These are phyloP conservation scores for Suhomyces pyralidae DNA, from an alignment of 805 yeast genomes.

Conservation along the genomic window DNA sequence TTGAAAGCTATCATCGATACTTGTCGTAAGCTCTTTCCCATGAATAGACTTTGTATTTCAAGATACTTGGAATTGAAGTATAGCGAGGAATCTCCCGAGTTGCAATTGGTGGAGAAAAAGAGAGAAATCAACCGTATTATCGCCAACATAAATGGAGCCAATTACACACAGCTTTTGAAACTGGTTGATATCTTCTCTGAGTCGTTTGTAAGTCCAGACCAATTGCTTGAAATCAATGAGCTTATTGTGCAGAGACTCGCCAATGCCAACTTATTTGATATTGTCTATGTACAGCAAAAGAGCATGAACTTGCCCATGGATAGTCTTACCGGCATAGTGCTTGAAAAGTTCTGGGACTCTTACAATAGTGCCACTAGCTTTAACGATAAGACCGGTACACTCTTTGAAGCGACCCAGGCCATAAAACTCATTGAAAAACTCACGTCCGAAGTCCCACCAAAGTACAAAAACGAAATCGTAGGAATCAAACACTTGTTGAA, in stretches of 20 bases:
- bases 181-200: slow-evolving; percentile 2
- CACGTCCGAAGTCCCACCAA: not conserved
- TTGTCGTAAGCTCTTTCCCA: slow-evolving; percentile 33
- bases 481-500: slow-evolving; percentile 34
- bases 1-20: slow-evolving; percentile 23
- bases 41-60: slow-evolving; percentile 31
- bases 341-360: slow-evolving; percentile 34
- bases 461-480: slow-evolving; percentile 10
- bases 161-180: slow-evolving; percentile 7
- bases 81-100: not conserved
- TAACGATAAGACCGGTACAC: slow-evolving; percentile 32
- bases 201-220: slow-evolving; percentile 16
- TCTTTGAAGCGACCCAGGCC: slow-evolving; percentile 25
- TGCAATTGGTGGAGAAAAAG: not conserved
- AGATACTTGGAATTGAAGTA: slow-evolving; percentile 25
- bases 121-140: slow-evolving; percentile 1
- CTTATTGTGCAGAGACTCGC: slow-evolving; percentile 29
- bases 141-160: slow-evolving; percentile 1
- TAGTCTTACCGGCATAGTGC: slow-evolving; percentile 14
- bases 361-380: slow-evolving; percentile 27
- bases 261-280: slow-evolving; percentile 24
- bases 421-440: slow-evolving; percentile 23
- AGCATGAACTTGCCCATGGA: slow-evolving; percentile 4
- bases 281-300: slow-evolving; percentile 13
- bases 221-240: slow-evolving; percentile 14